A percentile compares a stretch with the other conserved stretches of the same genome.
Conservation (phyloP, 1,284 basidiomycete genomes). For the Trichosporon faecale region DNA sequence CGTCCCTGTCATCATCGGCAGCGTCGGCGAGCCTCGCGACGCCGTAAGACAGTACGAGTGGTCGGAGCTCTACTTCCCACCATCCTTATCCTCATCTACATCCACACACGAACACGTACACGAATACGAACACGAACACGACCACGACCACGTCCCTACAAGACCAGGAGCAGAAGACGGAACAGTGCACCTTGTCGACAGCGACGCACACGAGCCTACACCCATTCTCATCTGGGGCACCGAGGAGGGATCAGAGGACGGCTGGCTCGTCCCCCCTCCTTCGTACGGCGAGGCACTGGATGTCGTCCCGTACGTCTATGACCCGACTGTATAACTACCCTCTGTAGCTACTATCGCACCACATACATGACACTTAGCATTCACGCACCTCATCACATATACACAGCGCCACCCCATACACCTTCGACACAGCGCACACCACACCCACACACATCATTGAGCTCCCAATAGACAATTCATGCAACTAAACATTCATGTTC, state of each 20-base stretch:
- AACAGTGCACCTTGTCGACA: background rate
- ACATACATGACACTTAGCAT: background rate
- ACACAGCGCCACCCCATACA: background rate
- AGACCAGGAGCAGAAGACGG: background rate
- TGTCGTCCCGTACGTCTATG: conserved; percentile 34
- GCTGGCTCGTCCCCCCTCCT: conserved; percentile 45
- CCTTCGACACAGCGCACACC: background rate
- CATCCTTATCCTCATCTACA: background rate
- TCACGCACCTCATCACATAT: background rate
- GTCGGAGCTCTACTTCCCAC: conserved; percentile 33
- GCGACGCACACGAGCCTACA: background rate
- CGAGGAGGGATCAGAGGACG: conserved; percentile 34
- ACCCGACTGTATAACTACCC: background rate
- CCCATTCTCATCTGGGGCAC: conserved; percentile 38
- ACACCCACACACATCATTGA: background rate
- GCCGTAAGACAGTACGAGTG: conserved; percentile 39
- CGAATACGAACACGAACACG: background rate
- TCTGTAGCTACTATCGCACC: background rate
- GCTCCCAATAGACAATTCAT: background rate
- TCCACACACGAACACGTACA: too few species aligned
- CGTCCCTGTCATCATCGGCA: conserved; percentile 53
- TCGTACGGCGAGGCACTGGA: conserved; percentile 36
- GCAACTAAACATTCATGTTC: background rate
- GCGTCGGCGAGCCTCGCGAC: conserved; percentile 51
- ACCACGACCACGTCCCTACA: background rate